Evolutionary conservation across 164 flowering plant genomes (phyloP).

Genomic region (Macadamia integrifolia): DNA sequence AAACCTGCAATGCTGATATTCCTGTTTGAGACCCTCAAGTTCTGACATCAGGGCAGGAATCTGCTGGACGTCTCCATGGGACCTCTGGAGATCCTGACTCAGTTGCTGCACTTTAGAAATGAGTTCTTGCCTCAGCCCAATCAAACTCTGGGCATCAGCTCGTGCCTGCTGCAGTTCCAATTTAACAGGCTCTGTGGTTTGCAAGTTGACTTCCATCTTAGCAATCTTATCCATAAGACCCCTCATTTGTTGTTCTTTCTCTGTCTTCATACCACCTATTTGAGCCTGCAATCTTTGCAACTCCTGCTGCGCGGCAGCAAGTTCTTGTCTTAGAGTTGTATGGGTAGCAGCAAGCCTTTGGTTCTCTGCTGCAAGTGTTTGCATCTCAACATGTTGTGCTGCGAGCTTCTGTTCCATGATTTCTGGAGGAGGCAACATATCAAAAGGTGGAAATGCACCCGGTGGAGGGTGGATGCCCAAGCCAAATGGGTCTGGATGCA

Average conservation of each 20-base stretch:
- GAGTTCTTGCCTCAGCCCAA: constrained; percentile 62
- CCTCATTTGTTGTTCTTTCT: constrained; percentile 71
- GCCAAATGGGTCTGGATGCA: constrained; percentile 65
- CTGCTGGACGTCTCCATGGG: constrained; percentile 62
- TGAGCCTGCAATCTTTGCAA: constrained; percentile 65
- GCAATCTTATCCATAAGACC: constrained; percentile 54
- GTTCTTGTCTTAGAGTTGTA: constrained; percentile 74
- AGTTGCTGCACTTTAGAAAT: constrained; percentile 63
- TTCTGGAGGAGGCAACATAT: constrained; percentile 71
- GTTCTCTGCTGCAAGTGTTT: constrained; percentile 75
- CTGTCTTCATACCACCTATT: constrained; percentile 49
- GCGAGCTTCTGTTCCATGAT: constrained; percentile 85
- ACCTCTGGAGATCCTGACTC: constrained; percentile 70
- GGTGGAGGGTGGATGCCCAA: constrained; percentile 50
- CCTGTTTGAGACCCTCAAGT: constrained; percentile 77
- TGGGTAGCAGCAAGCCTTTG: constrained; percentile 92
- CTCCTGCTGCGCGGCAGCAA: constrained; percentile 85
- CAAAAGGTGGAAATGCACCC: constrained; percentile 53
- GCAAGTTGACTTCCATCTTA: constrained; percentile 71
- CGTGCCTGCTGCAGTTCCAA: constrained; percentile 74
- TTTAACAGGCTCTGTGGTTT: constrained; percentile 56
- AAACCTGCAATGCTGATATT: constrained; percentile 87
- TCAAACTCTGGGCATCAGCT: constrained; percentile 68
- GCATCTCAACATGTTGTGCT: constrained; percentile 75
- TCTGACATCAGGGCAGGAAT: constrained; percentile 69